A percentile compares a stretch with the other conserved stretches of the same genome.
These are phyloP conservation scores for Zychaea mexicana DNA, from an alignment of 371 early-diverging fungal species.

Conservation along the genomic window DNA sequence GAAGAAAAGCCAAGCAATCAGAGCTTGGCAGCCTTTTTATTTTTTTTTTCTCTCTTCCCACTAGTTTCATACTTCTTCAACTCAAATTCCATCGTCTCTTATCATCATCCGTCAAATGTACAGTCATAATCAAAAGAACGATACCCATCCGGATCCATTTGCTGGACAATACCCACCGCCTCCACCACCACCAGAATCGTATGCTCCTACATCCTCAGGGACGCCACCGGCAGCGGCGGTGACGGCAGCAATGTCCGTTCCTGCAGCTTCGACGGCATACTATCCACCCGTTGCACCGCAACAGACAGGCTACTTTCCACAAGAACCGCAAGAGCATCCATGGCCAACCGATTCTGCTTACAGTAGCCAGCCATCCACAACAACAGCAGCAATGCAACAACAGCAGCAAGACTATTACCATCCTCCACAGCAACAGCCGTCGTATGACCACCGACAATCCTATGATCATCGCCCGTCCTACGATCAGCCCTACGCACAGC, in stretches of 20 bases:
- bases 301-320: background rate
- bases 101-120: too few species aligned
- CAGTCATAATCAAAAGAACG: background rate
- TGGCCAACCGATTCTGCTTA: background rate
- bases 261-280: background rate
- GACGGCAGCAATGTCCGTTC: too few species aligned
- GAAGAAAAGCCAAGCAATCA: background rate
- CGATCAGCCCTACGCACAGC: background rate
- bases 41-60: background rate
- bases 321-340: background rate
- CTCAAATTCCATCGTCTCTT: too few species aligned
- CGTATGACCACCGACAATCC: background rate
- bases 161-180: slow-evolving; percentile 27
- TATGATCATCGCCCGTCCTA: background rate
- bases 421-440: background rate
- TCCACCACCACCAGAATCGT: slow-evolving; percentile 9
- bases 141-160: slow-evolving; percentile 20
- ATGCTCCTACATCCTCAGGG: background rate
- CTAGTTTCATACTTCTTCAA: too few species aligned
- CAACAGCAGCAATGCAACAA: background rate
- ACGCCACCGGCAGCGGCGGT: background rate
- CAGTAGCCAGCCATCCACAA: background rate
- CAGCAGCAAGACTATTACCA: background rate
- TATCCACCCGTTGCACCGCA: background rate
- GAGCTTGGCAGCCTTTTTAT: slow-evolving; percentile 1